Percentiles rank a stretch among this genome's conserved stretches.
These are phyloP conservation scores for Polytolypa hystricis DNA, from an alignment of 2,329 filamentous ascomycete species.

Conservation along the genomic window DNA sequence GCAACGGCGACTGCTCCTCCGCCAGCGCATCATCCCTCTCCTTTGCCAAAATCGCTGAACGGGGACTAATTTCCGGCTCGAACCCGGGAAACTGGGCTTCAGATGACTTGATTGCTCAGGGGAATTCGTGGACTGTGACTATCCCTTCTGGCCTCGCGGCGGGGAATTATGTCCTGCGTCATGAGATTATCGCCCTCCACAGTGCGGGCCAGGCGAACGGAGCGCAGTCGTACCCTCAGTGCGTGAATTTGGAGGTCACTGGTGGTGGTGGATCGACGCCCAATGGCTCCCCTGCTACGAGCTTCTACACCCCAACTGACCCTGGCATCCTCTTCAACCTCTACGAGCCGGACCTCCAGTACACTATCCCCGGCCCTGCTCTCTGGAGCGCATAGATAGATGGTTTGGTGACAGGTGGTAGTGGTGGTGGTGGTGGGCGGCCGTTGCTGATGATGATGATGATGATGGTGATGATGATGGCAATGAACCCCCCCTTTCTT, in stretches of 20 bases:
- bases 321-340: conserved; percentile 50
- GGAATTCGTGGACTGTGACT: conserved; percentile 40
- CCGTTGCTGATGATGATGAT: no score
- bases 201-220: conserved; percentile 34
- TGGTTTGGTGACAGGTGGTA: no score
- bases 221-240: conserved; percentile 46
- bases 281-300: conserved; percentile 40
- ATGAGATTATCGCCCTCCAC: conserved; percentile 46
- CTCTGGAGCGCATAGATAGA: conserved; percentile 17
- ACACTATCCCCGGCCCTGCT: conserved; percentile 43
- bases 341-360: conserved; percentile 39
- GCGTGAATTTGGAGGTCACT: conserved; percentile 50
- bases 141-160: conserved; percentile 37
- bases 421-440: no score
- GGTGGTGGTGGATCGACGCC: conserved; percentile 40
- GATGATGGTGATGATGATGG: no score
- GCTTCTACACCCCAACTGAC: conserved; percentile 47
- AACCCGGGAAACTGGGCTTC: conserved; percentile 44
- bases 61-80: conserved; percentile 39
- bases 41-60: conserved; percentile 54
- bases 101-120: conserved; percentile 41
- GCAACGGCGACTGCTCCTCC: conserved; percentile 45
- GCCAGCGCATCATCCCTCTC: conserved; percentile 44
- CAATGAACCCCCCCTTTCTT: no score
- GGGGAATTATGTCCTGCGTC: conserved; percentile 44